phyloP scores from a whole-genome alignment of 164 flowering plant species.

The Magnolia changhungtana region DNA sequence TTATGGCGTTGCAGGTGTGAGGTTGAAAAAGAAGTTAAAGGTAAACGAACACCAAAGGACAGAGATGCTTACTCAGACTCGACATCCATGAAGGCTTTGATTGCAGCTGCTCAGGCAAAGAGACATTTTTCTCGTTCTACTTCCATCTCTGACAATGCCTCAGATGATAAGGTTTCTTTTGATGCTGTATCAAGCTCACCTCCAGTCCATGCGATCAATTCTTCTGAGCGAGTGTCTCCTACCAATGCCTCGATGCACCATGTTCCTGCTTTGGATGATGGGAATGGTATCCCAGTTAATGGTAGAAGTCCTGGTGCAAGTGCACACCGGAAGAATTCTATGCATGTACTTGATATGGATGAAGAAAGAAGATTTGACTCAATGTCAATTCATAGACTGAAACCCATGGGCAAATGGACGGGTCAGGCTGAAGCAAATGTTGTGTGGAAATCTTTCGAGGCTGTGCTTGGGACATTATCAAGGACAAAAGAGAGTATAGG shows the following conservation, averaged over 20 bases:
- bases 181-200: constrained; percentile 31
- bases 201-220: constrained; percentile 27
- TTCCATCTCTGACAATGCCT: constrained; percentile 22
- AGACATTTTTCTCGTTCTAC: constrained; percentile 21
- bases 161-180: constrained; percentile 28
- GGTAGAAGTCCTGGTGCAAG: constrained; percentile 36
- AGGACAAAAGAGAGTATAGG: constrained; percentile 95
- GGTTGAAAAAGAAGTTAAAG: constrained; percentile 26
- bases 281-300: constrained; percentile 28
- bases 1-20: constrained; percentile 32
- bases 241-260: constrained; percentile 26
- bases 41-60: constrained; percentile 18
- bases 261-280: constrained; percentile 34
- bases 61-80: constrained; percentile 16
- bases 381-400: constrained; percentile 19
- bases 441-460: constrained; percentile 60
- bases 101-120: constrained; percentile 24
- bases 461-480: constrained; percentile 53
- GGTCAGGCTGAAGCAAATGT: constrained; percentile 42
- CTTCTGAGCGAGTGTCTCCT: constrained; percentile 32
- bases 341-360: constrained; percentile 18
- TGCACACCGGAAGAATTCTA: constrained; percentile 23
- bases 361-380: constrained; percentile 33
- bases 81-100: constrained; percentile 26
- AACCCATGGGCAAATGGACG: constrained; percentile 29